Evolutionary conservation across 768 basidiomycete genomes (phyloP).

Genomic region (Auriscalpium orientale): DNA sequence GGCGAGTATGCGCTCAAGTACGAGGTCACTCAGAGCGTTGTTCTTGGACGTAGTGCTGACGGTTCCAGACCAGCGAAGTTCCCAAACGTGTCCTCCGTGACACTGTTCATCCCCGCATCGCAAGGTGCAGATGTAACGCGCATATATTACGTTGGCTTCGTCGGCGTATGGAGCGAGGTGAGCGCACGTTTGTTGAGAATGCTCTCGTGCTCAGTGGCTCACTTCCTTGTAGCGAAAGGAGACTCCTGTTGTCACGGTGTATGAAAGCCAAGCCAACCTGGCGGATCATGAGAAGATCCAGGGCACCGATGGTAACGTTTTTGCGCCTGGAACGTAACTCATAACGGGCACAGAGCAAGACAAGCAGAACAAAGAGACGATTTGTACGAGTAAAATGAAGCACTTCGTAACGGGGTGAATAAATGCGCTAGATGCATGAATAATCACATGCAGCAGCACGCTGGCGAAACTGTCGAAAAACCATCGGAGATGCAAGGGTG

Average conservation of each 20-base stretch:
- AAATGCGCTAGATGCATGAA: too few species aligned
- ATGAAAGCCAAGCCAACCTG: constrained; percentile 80
- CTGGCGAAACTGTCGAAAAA: too few species aligned
- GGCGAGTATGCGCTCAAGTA: constrained; percentile 85
- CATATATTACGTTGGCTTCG: constrained; percentile 80
- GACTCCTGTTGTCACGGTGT: constrained; percentile 77
- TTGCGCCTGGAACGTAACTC: constrained; percentile 31
- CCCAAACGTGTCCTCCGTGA: constrained; percentile 71
- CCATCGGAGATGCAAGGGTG: too few species aligned
- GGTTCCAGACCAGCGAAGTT: constrained; percentile 72
- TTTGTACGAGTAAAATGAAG: too few species aligned
- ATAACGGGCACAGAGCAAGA: too few species aligned
- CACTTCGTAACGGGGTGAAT: too few species aligned
- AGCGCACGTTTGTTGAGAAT: constrained; percentile 4
- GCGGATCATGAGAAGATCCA: constrained; percentile 85
- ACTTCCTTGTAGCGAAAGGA: constrained; percentile 49
- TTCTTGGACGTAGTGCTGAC: not conserved
- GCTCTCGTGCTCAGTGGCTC: not conserved
- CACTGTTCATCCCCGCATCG: constrained; percentile 72
- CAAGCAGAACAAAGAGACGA: too few species aligned
- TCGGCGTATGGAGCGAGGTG: constrained; percentile 78
- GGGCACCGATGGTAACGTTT: constrained; percentile 61
- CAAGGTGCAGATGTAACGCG: constrained; percentile 73
- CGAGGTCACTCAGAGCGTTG: constrained; percentile 14
- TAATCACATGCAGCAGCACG: too few species aligned